Base-by-base conservation (phyloP, 805 yeast genomes). In the Kuraishia floccosa region DNA sequence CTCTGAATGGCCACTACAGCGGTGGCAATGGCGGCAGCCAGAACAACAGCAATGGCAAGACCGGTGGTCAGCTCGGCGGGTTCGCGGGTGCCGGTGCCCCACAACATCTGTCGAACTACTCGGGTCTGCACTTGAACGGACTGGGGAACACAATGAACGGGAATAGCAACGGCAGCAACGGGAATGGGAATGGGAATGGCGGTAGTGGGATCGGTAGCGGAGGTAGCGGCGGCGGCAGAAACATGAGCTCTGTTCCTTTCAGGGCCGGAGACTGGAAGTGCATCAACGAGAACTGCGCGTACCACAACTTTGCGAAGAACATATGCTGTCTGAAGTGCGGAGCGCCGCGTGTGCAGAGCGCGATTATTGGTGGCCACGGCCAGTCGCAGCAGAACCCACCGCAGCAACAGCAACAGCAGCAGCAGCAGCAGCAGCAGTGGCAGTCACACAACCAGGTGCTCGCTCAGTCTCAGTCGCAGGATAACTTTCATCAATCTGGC, bases 211-310 rank as follows among this genome's bases (percentile, higher is more conserved):
- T 19, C 9, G 9, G 9, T 19, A 7, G 9, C 9, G 7, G 9
- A 7, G n/a, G n/a, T n/a, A n/a, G 16, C 16, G 14, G 17, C 14
- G 31, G 31, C 33, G 36, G 32, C 20, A 39, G 39, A 24, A 39
- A 35, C 15, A 36, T 51, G 9, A 50, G 57, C 4, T 61, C 72
- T 43, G 93, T 87, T n/a, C 95, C 96, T 19, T 87, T 87, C 56
- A 69, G 96, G 44, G 96, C 96, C 3, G 96, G 96, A 31, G 96
- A 86, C 56, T 87, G 96, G 96, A 86, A 85, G 53, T 87, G 96
- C 60, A 63, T 71, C 17, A 74, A 70, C 39, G 87, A 79, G 33
- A 62, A 70, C 17, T 87, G 96, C 52, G 66, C 75, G 21, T 87
- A 87, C 52, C 96, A 86, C 54, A 86, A 86, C 52, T 86, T 86